A percentile compares a stretch with the other conserved stretches of the same genome.
phyloP scores from a whole-genome alignment of 176 grass and related monocot species.

The Tillandsia fasciculata region DNA sequence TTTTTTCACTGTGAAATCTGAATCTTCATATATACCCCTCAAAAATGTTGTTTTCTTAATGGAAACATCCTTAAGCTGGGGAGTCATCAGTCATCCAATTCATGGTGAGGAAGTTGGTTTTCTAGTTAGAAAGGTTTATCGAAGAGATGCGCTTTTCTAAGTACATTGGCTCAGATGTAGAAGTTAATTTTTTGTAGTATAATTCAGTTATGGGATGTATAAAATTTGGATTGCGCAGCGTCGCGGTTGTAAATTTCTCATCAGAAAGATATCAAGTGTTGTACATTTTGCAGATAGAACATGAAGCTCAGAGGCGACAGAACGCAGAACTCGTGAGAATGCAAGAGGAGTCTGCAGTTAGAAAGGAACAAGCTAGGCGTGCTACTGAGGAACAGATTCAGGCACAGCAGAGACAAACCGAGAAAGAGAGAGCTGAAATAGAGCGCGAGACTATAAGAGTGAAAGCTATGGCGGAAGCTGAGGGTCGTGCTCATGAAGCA shows the following conservation, averaged over 20 bases:
- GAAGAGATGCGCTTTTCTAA: too few species aligned
- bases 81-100: too few species aligned
- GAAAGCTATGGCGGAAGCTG: slow-evolving; percentile 43
- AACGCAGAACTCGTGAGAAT: slow-evolving; percentile 86
- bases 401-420: slow-evolving; percentile 36
- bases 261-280: background rate
- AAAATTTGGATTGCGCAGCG: too few species aligned
- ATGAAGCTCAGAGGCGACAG: slow-evolving; percentile 49
- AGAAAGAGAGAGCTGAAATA: slow-evolving; percentile 45
- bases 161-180: too few species aligned
- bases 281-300: slow-evolving; percentile 45
- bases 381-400: slow-evolving; percentile 70
- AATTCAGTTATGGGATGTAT: background rate
- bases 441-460: slow-evolving; percentile 28
- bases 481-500: slow-evolving; percentile 32
- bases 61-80: too few species aligned
- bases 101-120: too few species aligned
- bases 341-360: slow-evolving; percentile 58
- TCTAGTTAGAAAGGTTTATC: too few species aligned
- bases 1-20: too few species aligned
- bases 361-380: slow-evolving; percentile 57
- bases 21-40: too few species aligned
- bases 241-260: background rate
- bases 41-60: too few species aligned
- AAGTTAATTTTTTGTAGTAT: background rate